phyloP scores from a whole-genome alignment of 75 land plant species.

The Isoetes taiwanensis region DNA sequence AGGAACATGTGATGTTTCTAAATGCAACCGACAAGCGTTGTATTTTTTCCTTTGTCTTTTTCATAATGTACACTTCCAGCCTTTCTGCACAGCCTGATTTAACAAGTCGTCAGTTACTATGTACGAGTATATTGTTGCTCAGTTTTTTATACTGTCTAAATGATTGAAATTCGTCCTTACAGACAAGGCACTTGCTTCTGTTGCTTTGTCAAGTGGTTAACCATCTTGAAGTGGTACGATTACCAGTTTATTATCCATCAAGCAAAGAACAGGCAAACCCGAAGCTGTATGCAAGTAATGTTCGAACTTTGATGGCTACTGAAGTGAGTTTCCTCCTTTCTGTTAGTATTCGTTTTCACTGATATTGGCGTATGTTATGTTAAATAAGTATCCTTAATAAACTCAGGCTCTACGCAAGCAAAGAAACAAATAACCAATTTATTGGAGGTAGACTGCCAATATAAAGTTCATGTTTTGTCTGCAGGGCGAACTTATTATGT shows the following conservation, averaged over 20 bases:
- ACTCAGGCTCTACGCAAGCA: neutral
- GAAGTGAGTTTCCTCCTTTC: slow-evolving; percentile 41
- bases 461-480: neutral
- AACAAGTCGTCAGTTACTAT: too few species aligned
- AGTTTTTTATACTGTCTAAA: too few species aligned
- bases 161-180: too few species aligned
- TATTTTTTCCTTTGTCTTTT: too few species aligned
- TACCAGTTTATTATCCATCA: slow-evolving; percentile 78
- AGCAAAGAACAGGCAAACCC: slow-evolving; percentile 79
- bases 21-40: too few species aligned
- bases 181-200: slow-evolving; percentile 76
- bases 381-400: neutral
- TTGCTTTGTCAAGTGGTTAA: slow-evolving; percentile 91
- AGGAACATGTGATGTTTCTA: too few species aligned
- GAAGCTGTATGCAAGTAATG: slow-evolving; percentile 82
- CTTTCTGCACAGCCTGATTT: too few species aligned
- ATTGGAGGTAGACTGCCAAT: neutral
- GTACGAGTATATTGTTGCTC: too few species aligned
- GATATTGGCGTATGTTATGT: neutral
- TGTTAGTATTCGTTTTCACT: neutral
- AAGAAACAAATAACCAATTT: too few species aligned
- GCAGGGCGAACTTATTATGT: slow-evolving; percentile 67
- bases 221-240: slow-evolving; percentile 53
- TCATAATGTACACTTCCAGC: too few species aligned
- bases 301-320: slow-evolving; percentile 74